Conservation (phyloP, 2,329 filamentous ascomycete genomes). For the Penicillium sp. region DNA sequence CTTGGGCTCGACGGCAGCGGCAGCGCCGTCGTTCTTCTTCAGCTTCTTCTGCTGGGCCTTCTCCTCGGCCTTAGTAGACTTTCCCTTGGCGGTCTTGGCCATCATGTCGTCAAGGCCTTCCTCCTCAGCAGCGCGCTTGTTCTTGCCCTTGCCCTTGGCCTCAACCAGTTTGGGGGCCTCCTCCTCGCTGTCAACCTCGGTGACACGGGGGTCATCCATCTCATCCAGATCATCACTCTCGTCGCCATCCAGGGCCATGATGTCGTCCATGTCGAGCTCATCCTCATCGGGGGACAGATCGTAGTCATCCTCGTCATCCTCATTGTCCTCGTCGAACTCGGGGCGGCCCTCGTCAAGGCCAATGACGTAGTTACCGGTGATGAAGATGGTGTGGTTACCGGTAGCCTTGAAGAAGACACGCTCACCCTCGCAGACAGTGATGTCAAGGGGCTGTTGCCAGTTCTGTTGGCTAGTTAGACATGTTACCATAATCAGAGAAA, state of each 20-base stretch:
- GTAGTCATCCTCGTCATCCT: slow-evolving; percentile 72
- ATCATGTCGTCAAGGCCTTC: slow-evolving; percentile 82
- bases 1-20: slow-evolving; percentile 65
- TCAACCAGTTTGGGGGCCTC: slow-evolving; percentile 58
- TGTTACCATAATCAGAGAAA: background rate
- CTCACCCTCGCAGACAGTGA: slow-evolving; percentile 87
- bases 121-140: slow-evolving; percentile 85
- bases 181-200: slow-evolving; percentile 80
- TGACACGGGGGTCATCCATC: slow-evolving; percentile 78
- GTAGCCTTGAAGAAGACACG: slow-evolving; percentile 88
- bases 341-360: slow-evolving; percentile 60
- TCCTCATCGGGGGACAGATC: slow-evolving; percentile 80
- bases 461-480: slow-evolving; percentile 58
- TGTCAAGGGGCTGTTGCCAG: slow-evolving; percentile 93
- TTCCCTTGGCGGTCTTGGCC: slow-evolving; percentile 67
- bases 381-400: slow-evolving; percentile 86
- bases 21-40: slow-evolving; percentile 98
- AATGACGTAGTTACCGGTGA: slow-evolving; percentile 96
- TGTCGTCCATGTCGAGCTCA: slow-evolving; percentile 67
- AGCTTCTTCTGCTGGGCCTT: slow-evolving; percentile 98
- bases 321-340: slow-evolving; percentile 58
- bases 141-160: slow-evolving; percentile 70
- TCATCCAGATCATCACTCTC: slow-evolving; percentile 79
- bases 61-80: slow-evolving; percentile 56
- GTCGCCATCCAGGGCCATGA: slow-evolving; percentile 56